Base-by-base conservation (phyloP, 2,329 filamentous ascomycete genomes). In the Cytospora piceae region DNA sequence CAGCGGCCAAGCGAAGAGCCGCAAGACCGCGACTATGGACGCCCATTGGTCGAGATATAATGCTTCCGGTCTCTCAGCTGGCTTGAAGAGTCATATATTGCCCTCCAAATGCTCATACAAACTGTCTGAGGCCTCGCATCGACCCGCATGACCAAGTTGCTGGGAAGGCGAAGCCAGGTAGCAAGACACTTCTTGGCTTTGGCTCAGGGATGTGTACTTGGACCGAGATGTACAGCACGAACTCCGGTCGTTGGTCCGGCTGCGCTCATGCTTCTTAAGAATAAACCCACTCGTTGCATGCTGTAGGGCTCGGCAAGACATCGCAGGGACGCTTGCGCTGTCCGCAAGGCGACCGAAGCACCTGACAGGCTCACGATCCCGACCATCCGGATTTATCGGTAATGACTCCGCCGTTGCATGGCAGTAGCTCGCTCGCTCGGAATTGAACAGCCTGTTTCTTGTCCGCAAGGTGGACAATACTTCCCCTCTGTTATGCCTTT, bases 361-460 rank as follows among this genome's bases (percentile, higher is more conserved):
- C 31, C 52, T 63, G 52, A 61, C 39, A 52, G 53, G 65, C 9
- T 42, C 49, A 46, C 12, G 58, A 22, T 39, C 37, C 54, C 59
- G 59, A 64, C 22, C 29, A 12, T 55, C 24, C 61, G 56, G 57
- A 31, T 42, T 24, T 57, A 61, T 61, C 59, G 57, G 37, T 57
- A 61, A 54, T 53, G 42, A 32, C 53, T 22, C 52, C 39, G 51
- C 54, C 42, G 42, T 55, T 51, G 61, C 42, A 29, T 57, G 58
- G 61, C 61, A 67, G 61, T 67, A 64, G 65, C 61, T 54, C 32
- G 34, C 56, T 32, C 46, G 56, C 51, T n/a, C 17, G 32, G 20
- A 42, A 17, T 32, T 56, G 56, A 31, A 56, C 34, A 57, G 56
- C 39, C 46, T 57, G 31, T 31, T 11, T 37, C 53, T 57, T 52